phyloP scores from a whole-genome alignment of 495 filamentous ascomycete species.

The Penicillium salamii region DNA sequence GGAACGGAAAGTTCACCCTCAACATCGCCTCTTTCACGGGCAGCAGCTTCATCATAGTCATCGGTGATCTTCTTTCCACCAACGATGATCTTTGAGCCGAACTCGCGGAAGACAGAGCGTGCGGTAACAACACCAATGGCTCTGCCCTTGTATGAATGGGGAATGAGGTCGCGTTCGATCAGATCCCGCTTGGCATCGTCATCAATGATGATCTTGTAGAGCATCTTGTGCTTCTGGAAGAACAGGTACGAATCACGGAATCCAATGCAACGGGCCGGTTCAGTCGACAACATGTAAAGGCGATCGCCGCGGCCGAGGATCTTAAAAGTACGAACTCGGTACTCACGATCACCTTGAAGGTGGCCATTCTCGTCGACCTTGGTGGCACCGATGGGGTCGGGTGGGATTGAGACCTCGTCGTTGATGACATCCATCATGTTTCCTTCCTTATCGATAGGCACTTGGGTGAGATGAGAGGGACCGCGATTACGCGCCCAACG shows the following conservation, averaged over 20 bases:
- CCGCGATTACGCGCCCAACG: slow-evolving; percentile 65
- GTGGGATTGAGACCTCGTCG: slow-evolving; percentile 86
- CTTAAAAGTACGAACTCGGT: slow-evolving; percentile 90
- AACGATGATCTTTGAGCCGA: slow-evolving; percentile 89
- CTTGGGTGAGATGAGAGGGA: slow-evolving; percentile 71
- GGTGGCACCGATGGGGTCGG: slow-evolving; percentile 82
- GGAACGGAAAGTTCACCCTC: slow-evolving; percentile 92
- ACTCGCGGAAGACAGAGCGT: slow-evolving; percentile 94
- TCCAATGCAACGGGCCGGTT: slow-evolving; percentile 92
- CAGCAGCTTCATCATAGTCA: slow-evolving; percentile 83
- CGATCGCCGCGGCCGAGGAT: slow-evolving; percentile 78
- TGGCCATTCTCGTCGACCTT: slow-evolving; percentile 90
- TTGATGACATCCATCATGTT: slow-evolving; percentile 87
- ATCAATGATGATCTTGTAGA: slow-evolving; percentile 94
- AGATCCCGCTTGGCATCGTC: slow-evolving; percentile 90
- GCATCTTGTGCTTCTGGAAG: slow-evolving; percentile 92
- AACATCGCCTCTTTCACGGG: slow-evolving; percentile 72
- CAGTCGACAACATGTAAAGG: slow-evolving; percentile 97
- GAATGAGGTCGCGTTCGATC: slow-evolving; percentile 91
- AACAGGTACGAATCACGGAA: slow-evolving; percentile 98
- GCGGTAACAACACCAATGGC: slow-evolving; percentile 97
- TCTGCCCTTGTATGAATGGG: slow-evolving; percentile 96
- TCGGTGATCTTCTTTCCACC: slow-evolving; percentile 82
- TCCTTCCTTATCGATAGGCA: slow-evolving; percentile 91
- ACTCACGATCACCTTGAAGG: slow-evolving; percentile 78